Evolutionary conservation across 257 asterid species (phyloP).

Genomic region (Leonotis leonurus): DNA sequence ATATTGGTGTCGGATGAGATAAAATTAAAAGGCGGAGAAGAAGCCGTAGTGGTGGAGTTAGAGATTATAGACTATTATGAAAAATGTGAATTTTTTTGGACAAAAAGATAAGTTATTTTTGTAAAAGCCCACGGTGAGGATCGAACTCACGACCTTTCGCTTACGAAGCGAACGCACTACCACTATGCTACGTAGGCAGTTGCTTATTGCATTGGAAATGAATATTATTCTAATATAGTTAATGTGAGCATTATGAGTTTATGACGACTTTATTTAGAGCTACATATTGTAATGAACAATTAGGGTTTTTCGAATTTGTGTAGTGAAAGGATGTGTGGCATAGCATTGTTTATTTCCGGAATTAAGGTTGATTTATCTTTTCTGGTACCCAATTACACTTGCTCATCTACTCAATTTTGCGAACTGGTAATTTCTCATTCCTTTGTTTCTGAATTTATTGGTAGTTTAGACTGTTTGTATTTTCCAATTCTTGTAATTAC

Average conservation of each 20-base stretch:
- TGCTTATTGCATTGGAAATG: too few species aligned
- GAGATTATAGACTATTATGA: too few species aligned
- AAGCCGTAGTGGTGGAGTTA: too few species aligned
- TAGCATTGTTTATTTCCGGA: slow-evolving; percentile 68
- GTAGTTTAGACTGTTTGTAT: not conserved
- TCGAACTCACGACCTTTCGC: slow-evolving; percentile 99
- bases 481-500: not conserved
- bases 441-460: not conserved
- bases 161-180: slow-evolving; percentile 99
- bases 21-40: too few species aligned
- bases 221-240: too few species aligned
- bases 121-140: slow-evolving; percentile 85
- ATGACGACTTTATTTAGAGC: not conserved
- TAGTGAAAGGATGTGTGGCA: slow-evolving; percentile 73
- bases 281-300: not conserved
- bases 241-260: too few species aligned
- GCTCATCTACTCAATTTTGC: slow-evolving; percentile 32
- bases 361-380: slow-evolving; percentile 42
- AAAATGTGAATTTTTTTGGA: too few species aligned
- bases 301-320: slow-evolving; percentile 24
- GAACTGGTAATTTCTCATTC: slow-evolving; percentile 24
- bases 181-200: slow-evolving; percentile 86
- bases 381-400: slow-evolving; percentile 28
- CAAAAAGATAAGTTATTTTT: not conserved
- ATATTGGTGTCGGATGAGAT: too few species aligned